Evolutionary conservation across 805 yeast genomes (phyloP), one percentile per base, ranked within the genome.

Genomic region (Ogataea sp.): DNA sequence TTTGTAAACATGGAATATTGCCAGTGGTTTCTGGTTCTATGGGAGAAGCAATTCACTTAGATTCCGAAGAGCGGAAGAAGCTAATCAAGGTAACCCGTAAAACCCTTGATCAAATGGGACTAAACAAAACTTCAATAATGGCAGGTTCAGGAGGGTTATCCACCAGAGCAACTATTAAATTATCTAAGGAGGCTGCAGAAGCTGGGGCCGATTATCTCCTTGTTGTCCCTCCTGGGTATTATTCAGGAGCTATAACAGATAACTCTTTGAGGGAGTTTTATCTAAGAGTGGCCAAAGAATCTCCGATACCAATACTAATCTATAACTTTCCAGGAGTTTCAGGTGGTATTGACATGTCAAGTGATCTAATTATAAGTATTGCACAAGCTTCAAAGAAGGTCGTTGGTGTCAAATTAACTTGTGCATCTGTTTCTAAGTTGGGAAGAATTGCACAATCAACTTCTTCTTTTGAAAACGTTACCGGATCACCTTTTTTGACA

Each of bases 11-110:
- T 25, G 67, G 68, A 7, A 55, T 65, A 23, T 46, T 48, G 18
- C 44, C 63, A 20, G 65, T 64, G 13, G 53, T 62, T 10, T 48
- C 65, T 9, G 70, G 70, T 1, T 62, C 68, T 5, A 62, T 64
- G 58, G 70, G 70, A 10, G 70, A 65, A 44, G 57, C 64, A 16
- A 46, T 54, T 14, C 65, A 63, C 41, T 46, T 64, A 38, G 56
- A 59, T 4, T 39, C 51, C 21, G 45, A 50, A 14, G 70, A 65
- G 42, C 48, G 68, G 36, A 41, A 46, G n/a, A 39, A 43, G 10
- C 36, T 62, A n/a, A 52, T 63, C 16, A 39, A 44, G n/a, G 43
- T 52, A 2, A 46, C 63, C 15, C 50, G 64, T 32, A 28, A 40
- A 11, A 67, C 61, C 1, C 46, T 61, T 35, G 67, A 65, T 7